phyloP scores from a whole-genome alignment of 495 filamentous ascomycete species.

The Parmelia sp. region DNA sequence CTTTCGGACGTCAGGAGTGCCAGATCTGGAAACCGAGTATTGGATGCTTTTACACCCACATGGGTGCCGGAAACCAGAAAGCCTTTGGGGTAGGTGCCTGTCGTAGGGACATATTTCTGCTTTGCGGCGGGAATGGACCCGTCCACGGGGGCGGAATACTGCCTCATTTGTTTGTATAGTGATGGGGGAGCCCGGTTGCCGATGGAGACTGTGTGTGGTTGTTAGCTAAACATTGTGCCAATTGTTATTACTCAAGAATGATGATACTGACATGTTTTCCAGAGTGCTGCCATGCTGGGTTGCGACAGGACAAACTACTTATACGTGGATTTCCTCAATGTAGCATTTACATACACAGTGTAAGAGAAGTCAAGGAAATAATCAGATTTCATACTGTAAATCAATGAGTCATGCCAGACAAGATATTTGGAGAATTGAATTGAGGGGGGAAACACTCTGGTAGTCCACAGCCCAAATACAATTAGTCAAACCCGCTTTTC shows the following conservation, averaged over 20 bases:
- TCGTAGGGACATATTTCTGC: slow-evolving; percentile 81
- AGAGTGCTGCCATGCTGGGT: slow-evolving; percentile 10
- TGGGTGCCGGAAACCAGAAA: slow-evolving; percentile 83
- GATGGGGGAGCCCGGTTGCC: not conserved
- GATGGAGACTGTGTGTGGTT: not conserved
- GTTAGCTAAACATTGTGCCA: not conserved
- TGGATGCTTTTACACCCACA: slow-evolving; percentile 88
- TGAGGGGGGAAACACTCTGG: no score
- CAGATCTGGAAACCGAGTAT: slow-evolving; percentile 82
- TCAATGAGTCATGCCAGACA: not conserved
- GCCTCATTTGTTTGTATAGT: not conserved
- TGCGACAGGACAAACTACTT: no score
- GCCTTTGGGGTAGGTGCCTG: slow-evolving; percentile 80
- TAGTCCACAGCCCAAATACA: no score
- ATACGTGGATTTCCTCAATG: no score
- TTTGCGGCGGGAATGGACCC: slow-evolving; percentile 63
- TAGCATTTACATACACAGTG: no score
- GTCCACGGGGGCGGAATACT: slow-evolving; percentile 29
- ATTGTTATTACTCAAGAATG: not conserved
- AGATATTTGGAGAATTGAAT: no score
- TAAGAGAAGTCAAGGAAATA: not conserved
- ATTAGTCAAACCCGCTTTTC: no score
- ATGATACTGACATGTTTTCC: not conserved
- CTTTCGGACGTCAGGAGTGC: slow-evolving; percentile 80
- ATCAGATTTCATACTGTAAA: not conserved